Conservation (phyloP, 805 yeast genomes). For the Spencermartinsiella europaea region DNA sequence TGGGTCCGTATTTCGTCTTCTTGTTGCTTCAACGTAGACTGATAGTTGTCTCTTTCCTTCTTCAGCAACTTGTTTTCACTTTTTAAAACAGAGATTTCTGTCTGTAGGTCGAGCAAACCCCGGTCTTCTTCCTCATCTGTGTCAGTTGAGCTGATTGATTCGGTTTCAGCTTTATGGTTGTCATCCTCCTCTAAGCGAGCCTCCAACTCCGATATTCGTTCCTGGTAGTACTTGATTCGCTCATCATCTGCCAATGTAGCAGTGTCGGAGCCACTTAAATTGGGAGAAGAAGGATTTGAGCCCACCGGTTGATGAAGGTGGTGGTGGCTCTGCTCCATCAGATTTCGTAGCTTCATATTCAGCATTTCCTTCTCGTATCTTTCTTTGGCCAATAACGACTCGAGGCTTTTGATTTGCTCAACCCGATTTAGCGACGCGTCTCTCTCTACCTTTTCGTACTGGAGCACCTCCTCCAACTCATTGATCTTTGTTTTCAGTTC, state of each 20-base stretch:
- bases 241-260: constrained; percentile 12
- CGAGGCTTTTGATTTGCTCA: constrained; percentile 21
- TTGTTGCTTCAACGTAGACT: constrained; percentile 9
- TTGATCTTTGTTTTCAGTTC: constrained; percentile 25
- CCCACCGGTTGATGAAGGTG: neutral
- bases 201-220: constrained; percentile 15
- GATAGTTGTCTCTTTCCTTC: constrained; percentile 16
- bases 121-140: neutral
- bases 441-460: constrained; percentile 21
- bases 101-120: constrained; percentile 16
- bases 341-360: constrained; percentile 1
- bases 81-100: constrained; percentile 20
- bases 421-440: constrained; percentile 16
- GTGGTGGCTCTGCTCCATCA: neutral
- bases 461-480: constrained; percentile 27
- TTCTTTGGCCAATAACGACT: constrained; percentile 17
- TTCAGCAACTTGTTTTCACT: constrained; percentile 17
- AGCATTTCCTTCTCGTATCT: constrained; percentile 16
- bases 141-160: constrained; percentile 4
- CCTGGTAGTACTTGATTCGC: constrained; percentile 10
- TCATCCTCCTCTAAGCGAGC: constrained; percentile 7
- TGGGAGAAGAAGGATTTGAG: neutral
- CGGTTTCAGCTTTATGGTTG: neutral
- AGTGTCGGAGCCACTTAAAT: neutral
- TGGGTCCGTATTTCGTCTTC: constrained; percentile 16